A percentile compares a stretch with the other conserved stretches of the same genome.
These are phyloP conservation scores for Penicillium aurantiogriseum DNA, from an alignment of 2,329 filamentous ascomycete genomes.

Conservation along the genomic window DNA sequence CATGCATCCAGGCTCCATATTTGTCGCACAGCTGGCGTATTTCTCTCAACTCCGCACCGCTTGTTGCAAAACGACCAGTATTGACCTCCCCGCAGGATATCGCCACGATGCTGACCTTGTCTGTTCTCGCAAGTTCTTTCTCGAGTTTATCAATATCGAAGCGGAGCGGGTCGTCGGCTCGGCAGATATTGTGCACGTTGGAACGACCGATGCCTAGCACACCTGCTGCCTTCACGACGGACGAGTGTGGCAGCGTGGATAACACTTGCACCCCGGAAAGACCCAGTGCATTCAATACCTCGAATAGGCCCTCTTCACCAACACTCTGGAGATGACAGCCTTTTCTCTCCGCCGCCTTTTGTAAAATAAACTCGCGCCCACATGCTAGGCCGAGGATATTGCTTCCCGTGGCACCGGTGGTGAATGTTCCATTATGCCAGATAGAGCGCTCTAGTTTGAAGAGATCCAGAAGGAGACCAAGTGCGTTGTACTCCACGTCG, in stretches of 20 bases:
- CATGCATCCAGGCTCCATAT: slow-evolving; percentile 81
- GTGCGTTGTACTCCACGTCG: slow-evolving; percentile 69
- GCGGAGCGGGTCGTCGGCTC: slow-evolving; percentile 57
- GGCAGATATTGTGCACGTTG: slow-evolving; percentile 61
- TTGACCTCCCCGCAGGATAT: slow-evolving; percentile 91
- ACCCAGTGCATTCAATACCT: slow-evolving; percentile 63
- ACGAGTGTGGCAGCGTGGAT: slow-evolving; percentile 80
- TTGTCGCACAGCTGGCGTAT: slow-evolving; percentile 69
- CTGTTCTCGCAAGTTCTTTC: slow-evolving; percentile 52
- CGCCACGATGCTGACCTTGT: slow-evolving; percentile 69
- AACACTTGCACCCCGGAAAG: slow-evolving; percentile 71
- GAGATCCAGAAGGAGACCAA: slow-evolving; percentile 67
- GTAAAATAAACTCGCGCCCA: slow-evolving; percentile 62
- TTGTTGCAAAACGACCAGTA: slow-evolving; percentile 74
- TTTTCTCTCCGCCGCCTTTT: slow-evolving; percentile 43
- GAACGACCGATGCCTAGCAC: slow-evolving; percentile 74
- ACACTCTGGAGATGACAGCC: slow-evolving; percentile 47
- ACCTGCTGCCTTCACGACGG: slow-evolving; percentile 77
- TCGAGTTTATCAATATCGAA: slow-evolving; percentile 69
- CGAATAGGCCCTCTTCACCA: slow-evolving; percentile 67
- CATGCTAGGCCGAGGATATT: slow-evolving; percentile 66
- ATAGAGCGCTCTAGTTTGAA: slow-evolving; percentile 56
- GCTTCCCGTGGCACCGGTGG: slow-evolving; percentile 68
- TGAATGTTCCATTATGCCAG: slow-evolving; percentile 76
- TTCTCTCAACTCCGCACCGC: slow-evolving; percentile 57